A percentile compares a stretch with the other conserved stretches of the same genome.
These are phyloP conservation scores for Hypsizygus ulmarius DNA, from an alignment of 1,284 basidiomycete species.

Conservation along the genomic window DNA sequence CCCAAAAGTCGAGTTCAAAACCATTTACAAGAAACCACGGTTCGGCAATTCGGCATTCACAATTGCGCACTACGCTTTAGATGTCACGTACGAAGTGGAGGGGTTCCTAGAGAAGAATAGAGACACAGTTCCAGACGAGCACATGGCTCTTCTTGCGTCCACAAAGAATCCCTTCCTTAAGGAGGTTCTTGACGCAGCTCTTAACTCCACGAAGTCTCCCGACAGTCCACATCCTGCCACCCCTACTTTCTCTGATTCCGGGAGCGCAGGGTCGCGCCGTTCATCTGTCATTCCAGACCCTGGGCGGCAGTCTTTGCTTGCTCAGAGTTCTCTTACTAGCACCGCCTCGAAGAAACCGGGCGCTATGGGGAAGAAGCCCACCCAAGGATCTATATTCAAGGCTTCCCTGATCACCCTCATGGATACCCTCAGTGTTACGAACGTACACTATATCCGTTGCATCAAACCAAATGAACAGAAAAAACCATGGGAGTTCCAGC, in stretches of 20 bases:
- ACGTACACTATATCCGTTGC: slow-evolving; percentile 99
- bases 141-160: slow-evolving; percentile 80
- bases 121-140: slow-evolving; percentile 98
- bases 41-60: slow-evolving; percentile 98
- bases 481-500: slow-evolving; percentile 94
- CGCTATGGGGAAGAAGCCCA: slow-evolving; percentile 83
- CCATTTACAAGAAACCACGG: slow-evolving; percentile 95
- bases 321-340: slow-evolving; percentile 37
- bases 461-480: slow-evolving; percentile 99
- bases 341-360: slow-evolving; percentile 57
- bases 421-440: slow-evolving; percentile 97
- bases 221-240: slow-evolving; percentile 66
- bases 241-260: slow-evolving; percentile 73
- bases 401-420: slow-evolving; percentile 91
- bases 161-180: slow-evolving; percentile 93
- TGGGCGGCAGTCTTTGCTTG: slow-evolving; percentile 71
- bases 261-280: slow-evolving; percentile 69
- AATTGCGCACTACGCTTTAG: slow-evolving; percentile 96
- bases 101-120: slow-evolving; percentile 99
- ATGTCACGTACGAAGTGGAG: slow-evolving; percentile 98
- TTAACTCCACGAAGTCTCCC: slow-evolving; percentile 66
- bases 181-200: slow-evolving; percentile 90
- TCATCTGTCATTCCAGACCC: slow-evolving; percentile 84
- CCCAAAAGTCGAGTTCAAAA: slow-evolving; percentile 80
- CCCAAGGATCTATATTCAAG: slow-evolving; percentile 98